Percentiles rank a stretch among this genome's conserved stretches.
phyloP scores from a whole-genome alignment of 192 early-diverging fungal species.

The Umbelopsis sp. region DNA sequence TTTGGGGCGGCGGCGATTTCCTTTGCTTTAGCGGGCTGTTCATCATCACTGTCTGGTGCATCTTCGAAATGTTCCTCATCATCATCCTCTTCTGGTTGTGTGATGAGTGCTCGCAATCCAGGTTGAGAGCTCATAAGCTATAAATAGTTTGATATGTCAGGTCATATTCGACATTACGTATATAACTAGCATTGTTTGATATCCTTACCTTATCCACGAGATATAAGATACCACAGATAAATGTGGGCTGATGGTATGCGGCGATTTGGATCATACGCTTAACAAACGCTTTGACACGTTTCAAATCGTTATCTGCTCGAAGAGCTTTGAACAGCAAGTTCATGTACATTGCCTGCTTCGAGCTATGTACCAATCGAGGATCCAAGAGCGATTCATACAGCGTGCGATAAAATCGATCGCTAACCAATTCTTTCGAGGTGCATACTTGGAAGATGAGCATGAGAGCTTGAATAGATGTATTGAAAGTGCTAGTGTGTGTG shows the following conservation, averaged over 20 bases:
- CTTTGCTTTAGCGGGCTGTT: conserved; percentile 37
- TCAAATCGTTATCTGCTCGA: conserved; percentile 67
- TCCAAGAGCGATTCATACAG: conserved; percentile 91
- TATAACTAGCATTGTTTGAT: not conserved
- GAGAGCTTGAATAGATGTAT: conserved; percentile 92
- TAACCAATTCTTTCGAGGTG: conserved; percentile 46
- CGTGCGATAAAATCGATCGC: conserved; percentile 90
- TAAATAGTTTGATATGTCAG: not conserved
- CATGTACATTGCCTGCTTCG: conserved; percentile 92
- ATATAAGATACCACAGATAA: conserved; percentile 86
- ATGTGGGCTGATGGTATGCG: conserved; percentile 71
- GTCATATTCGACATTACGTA: conserved; percentile 10
- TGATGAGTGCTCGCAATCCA: conserved; percentile 66
- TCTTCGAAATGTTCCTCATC: conserved; percentile 66
- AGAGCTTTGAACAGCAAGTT: conserved; percentile 90
- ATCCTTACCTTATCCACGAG: conserved; percentile 70
- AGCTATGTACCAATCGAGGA: conserved; percentile 69
- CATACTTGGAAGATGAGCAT: conserved; percentile 84
- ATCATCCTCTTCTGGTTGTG: conserved; percentile 72
- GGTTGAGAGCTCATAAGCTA: conserved; percentile 51
- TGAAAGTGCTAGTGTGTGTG: conserved; percentile 87
- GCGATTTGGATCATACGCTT: conserved; percentile 89
- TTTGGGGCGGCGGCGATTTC: conserved; percentile 11
- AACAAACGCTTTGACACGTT: conserved; percentile 81
- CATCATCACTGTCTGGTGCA: conserved; percentile 54